Conservation (phyloP, 169 alveolate species). For the Toxoplasma gondii region DNA sequence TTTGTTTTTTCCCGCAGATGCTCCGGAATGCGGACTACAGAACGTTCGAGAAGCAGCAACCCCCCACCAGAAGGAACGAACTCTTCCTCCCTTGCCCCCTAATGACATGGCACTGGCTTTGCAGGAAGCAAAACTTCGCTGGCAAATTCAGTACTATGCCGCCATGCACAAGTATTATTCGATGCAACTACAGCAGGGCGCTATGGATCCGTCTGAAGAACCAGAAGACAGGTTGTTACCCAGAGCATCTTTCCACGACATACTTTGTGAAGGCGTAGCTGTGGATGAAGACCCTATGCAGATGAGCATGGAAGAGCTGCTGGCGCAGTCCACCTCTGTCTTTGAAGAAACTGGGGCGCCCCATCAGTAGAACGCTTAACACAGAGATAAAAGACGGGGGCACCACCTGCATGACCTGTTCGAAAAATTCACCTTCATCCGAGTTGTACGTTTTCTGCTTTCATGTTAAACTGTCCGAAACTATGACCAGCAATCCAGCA, state of each 20-base stretch:
- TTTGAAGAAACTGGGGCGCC: not conserved
- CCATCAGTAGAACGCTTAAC: not conserved
- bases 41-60: not conserved
- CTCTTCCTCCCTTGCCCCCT: conserved; percentile 17
- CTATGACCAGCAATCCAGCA: no score
- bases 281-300: not conserved
- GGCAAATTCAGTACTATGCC: conserved; percentile 10
- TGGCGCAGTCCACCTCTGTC: not conserved
- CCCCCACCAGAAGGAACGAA: not conserved
- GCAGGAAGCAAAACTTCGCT: conserved; percentile 3
- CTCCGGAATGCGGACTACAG: not conserved
- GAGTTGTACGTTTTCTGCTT: no score
- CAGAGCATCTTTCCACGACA: not conserved
- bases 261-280: not conserved
- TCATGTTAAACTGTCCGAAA: no score
- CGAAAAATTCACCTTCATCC: no score
- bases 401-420: no score
- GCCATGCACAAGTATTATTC: conserved; percentile 22
- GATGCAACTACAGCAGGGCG: conserved; percentile 15
- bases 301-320: not conserved
- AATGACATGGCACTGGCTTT: not conserved
- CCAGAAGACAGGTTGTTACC: not conserved
- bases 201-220: not conserved
- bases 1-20: not conserved
- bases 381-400: no score